A percentile compares a stretch with the other conserved stretches of the same genome.
phyloP scores from a whole-genome alignment of 2,329 filamentous ascomycete genomes.

The Diaporthe australafricana region DNA sequence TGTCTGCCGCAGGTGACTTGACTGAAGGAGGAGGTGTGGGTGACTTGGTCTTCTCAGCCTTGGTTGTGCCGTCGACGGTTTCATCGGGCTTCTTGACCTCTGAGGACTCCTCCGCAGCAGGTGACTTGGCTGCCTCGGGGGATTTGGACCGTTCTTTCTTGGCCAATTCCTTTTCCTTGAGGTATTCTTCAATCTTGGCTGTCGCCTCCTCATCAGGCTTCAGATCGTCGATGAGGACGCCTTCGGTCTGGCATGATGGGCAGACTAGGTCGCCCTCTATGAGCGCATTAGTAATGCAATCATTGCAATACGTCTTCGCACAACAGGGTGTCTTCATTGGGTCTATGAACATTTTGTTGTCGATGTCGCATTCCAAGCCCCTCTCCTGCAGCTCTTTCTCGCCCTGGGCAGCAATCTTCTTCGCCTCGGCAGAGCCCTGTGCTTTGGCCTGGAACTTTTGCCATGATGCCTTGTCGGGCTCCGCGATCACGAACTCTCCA shows the following conservation, averaged over 20 bases:
- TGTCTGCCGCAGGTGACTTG: conserved; percentile 44
- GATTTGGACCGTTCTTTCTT: conserved; percentile 62
- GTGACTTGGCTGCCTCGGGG: conserved; percentile 51
- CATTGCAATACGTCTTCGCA: conserved; percentile 97
- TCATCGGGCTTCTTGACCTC: conserved; percentile 49
- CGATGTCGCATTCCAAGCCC: conserved; percentile 92
- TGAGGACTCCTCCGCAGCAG: conserved; percentile 42
- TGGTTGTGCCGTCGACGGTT: conserved; percentile 50
- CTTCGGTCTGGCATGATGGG: conserved; percentile 89
- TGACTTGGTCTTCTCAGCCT: conserved; percentile 50
- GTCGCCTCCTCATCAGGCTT: conserved; percentile 83
- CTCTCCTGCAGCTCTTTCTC: conserved; percentile 89
- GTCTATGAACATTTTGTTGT: conserved; percentile 98
- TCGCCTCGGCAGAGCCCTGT: conserved; percentile 84
- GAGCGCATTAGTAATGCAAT: conserved; percentile 99
- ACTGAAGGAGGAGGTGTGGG: conserved; percentile 44
- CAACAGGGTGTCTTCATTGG: conserved; percentile 99
- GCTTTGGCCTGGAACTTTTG: conserved; percentile 96
- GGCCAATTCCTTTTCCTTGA: conserved; percentile 67
- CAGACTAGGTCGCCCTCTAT: conserved; percentile 98
- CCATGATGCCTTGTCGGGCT: conserved; percentile 96
- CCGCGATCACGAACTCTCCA: conserved; percentile 96
- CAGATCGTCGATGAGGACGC: conserved; percentile 93
- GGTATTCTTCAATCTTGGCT: conserved; percentile 81
- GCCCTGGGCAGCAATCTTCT: conserved; percentile 80